Evolutionary conservation across 2,329 filamentous ascomycete species (phyloP).

Genomic region (Clarireedia homoeocarpa): DNA sequence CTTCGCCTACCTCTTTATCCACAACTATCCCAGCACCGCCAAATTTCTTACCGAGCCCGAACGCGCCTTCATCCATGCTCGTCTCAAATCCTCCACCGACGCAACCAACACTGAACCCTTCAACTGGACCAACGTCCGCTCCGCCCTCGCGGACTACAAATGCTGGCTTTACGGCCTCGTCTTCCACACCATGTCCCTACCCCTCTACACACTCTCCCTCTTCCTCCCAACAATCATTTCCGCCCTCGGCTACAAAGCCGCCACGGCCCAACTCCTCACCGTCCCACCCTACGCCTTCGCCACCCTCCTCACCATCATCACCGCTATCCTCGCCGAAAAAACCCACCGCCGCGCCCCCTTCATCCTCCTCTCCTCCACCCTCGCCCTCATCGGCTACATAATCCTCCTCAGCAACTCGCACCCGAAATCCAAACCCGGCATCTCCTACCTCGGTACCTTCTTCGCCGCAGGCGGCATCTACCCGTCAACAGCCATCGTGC

Average conservation of each 20-base stretch:
- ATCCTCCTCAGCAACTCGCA: slow-evolving; percentile 42
- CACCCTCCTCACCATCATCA: slow-evolving; percentile 48
- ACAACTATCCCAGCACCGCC: slow-evolving; percentile 55
- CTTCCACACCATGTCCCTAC: slow-evolving; percentile 66
- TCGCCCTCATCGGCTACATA: slow-evolving; percentile 56
- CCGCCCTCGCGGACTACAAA: slow-evolving; percentile 59
- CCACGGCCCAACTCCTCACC: slow-evolving; percentile 49
- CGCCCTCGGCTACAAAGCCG: slow-evolving; percentile 45
- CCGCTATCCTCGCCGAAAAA: slow-evolving; percentile 54
- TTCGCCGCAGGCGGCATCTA: slow-evolving; percentile 62
- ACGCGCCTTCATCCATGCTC: slow-evolving; percentile 37
- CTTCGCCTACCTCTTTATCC: slow-evolving; percentile 51
- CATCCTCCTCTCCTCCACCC: slow-evolving; percentile 47
- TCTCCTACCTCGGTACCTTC: slow-evolving; percentile 54
- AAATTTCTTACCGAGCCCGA: slow-evolving; percentile 46
- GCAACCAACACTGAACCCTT: slow-evolving; percentile 62
- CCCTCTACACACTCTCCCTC: slow-evolving; percentile 47
- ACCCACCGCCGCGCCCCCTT: slow-evolving; percentile 52
- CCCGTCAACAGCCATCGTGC: slow-evolving; percentile 52
- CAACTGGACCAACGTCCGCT: slow-evolving; percentile 55
- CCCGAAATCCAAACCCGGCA: slow-evolving; percentile 40
- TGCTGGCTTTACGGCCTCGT: slow-evolving; percentile 65
- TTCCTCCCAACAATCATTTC: slow-evolving; percentile 50
- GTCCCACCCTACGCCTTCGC: slow-evolving; percentile 58
- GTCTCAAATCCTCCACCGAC: slow-evolving; percentile 61